Percentiles rank a stretch among this genome's conserved stretches.
Evolutionary conservation across 2,329 filamentous ascomycete species (phyloP).

Genomic region (Xylaria sp.): DNA sequence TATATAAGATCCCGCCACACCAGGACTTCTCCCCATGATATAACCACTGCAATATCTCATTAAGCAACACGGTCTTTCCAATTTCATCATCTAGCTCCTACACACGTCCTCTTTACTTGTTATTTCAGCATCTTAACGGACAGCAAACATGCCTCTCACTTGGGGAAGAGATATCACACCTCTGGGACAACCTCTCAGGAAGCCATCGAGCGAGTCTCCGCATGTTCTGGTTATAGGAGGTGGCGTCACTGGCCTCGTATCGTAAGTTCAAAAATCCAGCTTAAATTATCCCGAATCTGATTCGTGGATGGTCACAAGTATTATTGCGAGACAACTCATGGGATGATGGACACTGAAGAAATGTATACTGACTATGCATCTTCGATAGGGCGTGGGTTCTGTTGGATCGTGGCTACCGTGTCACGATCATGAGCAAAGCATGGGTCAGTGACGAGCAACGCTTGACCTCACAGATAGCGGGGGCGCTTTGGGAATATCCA

Average conservation of each 20-base stretch:
- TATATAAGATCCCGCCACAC: conserved; percentile 19
- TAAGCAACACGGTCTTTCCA: conserved; percentile 10
- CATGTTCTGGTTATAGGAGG: conserved; percentile 49
- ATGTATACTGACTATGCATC: conserved; percentile 25
- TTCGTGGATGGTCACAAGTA: not conserved
- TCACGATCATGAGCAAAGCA: conserved; percentile 56
- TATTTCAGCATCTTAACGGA: not conserved
- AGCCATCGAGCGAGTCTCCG: conserved; percentile 45
- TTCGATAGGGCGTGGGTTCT: conserved; percentile 53
- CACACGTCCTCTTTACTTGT: conserved; percentile 4
- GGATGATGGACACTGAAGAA: not conserved
- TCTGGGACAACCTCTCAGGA: conserved; percentile 43
- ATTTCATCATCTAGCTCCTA: not conserved
- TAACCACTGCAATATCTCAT: conserved; percentile 8
- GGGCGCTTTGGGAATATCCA: conserved; percentile 59
- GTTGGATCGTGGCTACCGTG: conserved; percentile 56
- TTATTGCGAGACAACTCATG: not conserved
- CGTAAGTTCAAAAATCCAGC: conserved; percentile 39
- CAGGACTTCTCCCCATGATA: not conserved
- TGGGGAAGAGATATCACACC: conserved; percentile 50
- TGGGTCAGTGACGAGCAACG: conserved; percentile 54
- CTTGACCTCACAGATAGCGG: conserved; percentile 59
- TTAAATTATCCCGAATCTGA: not conserved
- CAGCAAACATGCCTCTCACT: conserved; percentile 45
- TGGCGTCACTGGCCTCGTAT: conserved; percentile 48